Conservation (phyloP, 768 basidiomycete genomes). For the Kwoniella bestiolae region DNA sequence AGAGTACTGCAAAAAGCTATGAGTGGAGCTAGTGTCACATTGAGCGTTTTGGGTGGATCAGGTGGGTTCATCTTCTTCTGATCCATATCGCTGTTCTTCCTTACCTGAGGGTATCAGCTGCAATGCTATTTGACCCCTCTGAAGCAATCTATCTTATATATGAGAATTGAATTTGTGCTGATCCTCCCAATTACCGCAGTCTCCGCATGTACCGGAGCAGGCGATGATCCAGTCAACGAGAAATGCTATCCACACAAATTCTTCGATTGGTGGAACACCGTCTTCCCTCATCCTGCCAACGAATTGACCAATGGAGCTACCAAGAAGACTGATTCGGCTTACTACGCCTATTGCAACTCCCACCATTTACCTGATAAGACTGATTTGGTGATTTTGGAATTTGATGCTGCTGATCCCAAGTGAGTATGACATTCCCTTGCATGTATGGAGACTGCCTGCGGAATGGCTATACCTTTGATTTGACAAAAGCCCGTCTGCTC, state of each 20-base stretch:
- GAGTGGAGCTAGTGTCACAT: constrained; percentile 81
- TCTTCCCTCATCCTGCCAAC: constrained; percentile 98
- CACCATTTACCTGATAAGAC: constrained; percentile 93
- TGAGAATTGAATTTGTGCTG: too few relatives aligned
- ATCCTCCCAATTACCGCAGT: too few relatives aligned
- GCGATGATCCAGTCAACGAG: constrained; percentile 82
- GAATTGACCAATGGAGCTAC: constrained; percentile 98
- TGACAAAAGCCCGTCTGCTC: neutral
- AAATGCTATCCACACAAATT: constrained; percentile 91
- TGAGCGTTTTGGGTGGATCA: constrained; percentile 87
- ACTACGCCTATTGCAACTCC: constrained; percentile 90
- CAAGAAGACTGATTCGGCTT: constrained; percentile 85
- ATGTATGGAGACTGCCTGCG: too few relatives aligned
- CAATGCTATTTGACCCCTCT: too few relatives aligned
- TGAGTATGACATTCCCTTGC: constrained; percentile 60
- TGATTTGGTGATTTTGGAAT: constrained; percentile 92
- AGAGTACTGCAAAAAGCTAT: constrained; percentile 80
- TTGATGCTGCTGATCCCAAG: constrained; percentile 88
- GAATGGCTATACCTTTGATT: too few relatives aligned
- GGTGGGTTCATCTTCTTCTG: constrained; percentile 61
- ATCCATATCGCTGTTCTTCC: too few relatives aligned
- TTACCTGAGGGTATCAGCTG: too few relatives aligned
- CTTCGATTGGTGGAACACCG: constrained; percentile 95
- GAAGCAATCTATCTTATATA: too few relatives aligned
- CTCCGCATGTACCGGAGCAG: constrained; percentile 90